A percentile compares a stretch with the other conserved stretches of the same genome.
Evolutionary conservation across 2,329 filamentous ascomycete species (phyloP).

Genomic region (Neonectria magnoliae): DNA sequence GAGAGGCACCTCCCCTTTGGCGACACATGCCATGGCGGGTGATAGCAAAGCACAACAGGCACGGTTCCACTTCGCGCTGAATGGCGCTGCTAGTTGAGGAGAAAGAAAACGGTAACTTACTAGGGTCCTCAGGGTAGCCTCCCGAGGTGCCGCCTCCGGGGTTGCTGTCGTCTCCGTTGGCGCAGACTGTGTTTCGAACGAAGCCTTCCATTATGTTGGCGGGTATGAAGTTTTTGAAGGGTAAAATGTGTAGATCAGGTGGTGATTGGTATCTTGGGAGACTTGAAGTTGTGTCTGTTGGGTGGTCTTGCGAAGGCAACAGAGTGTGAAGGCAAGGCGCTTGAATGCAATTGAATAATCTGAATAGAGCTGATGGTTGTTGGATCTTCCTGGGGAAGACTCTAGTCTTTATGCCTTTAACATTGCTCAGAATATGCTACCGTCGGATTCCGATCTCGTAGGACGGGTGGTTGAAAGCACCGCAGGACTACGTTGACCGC

Average conservation of each 20-base stretch:
- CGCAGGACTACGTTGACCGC: neutral
- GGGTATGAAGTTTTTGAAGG: neutral
- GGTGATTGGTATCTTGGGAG: neutral
- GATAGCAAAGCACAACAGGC: neutral
- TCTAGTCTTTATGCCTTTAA: neutral
- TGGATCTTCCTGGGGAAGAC: neutral
- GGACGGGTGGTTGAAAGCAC: neutral
- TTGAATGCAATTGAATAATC: neutral
- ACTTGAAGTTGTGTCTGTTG: neutral
- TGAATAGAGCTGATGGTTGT: neutral
- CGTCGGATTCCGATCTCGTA: neutral
- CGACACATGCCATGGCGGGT: neutral
- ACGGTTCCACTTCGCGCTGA: neutral
- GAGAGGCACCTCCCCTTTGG: neutral
- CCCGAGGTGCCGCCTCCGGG: slow-evolving; percentile 20
- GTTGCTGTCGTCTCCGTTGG: slow-evolving; percentile 10
- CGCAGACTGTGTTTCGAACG: slow-evolving; percentile 2
- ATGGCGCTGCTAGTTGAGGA: neutral
- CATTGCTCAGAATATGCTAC: neutral
- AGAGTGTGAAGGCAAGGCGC: neutral
- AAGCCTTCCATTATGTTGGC: slow-evolving; percentile 23
- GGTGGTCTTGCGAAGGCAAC: neutral
- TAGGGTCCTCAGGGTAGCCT: slow-evolving; percentile 6
- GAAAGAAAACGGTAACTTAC: slow-evolving; percentile 1
- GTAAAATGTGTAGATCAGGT: neutral